Evolutionary conservation across 169 alveolate genomes (phyloP).

Genomic region (Plasmodium gallinaceum): DNA sequence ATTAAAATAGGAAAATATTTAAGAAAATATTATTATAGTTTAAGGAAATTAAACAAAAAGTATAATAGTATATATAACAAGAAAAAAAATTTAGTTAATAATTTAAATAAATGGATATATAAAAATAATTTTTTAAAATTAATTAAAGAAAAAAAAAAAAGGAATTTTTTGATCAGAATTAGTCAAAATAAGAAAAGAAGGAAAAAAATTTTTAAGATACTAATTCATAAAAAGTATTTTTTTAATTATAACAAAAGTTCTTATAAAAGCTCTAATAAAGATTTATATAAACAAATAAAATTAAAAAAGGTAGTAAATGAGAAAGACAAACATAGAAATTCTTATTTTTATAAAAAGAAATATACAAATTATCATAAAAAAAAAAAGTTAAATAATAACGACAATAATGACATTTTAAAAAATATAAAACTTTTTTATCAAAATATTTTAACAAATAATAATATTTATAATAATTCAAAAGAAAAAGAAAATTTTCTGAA

Average conservation of each 20-base stretch:
- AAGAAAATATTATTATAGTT: constrained; percentile 44
- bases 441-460: constrained; percentile 1
- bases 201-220: background rate
- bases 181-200: background rate
- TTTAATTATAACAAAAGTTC: background rate
- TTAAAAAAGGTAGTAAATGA: background rate
- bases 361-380: background rate
- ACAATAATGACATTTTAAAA: background rate
- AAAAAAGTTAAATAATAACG: background rate
- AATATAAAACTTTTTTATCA: background rate
- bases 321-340: background rate
- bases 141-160: background rate
- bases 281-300: too few species aligned
- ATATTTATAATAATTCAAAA: background rate
- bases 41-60: constrained; percentile 19
- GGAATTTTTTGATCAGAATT: background rate
- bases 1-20: constrained; percentile 51
- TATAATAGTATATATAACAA: constrained; percentile 9
- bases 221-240: background rate
- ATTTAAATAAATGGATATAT: background rate
- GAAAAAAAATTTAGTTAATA: background rate
- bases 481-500: background rate
- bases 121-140: background rate
- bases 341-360: background rate
- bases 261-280: too few species aligned